Percentiles rank a stretch among this genome's conserved stretches.
phyloP scores from a whole-genome alignment of 2,329 filamentous ascomycete genomes.

The Macrophomina phaseolina region DNA sequence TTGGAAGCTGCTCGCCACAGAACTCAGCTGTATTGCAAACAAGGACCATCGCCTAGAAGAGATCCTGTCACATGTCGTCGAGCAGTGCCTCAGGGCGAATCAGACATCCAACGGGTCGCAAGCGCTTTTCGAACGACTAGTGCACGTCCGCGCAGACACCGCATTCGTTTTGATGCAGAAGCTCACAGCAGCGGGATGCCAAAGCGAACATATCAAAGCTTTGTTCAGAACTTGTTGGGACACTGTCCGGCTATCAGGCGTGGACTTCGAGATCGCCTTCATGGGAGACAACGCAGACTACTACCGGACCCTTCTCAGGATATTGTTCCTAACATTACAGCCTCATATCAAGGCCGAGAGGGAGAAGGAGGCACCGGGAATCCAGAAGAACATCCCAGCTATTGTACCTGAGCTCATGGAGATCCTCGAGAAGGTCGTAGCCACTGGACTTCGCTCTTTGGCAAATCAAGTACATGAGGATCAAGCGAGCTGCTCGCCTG shows the following conservation, averaged over 20 bases:
- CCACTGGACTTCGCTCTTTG: conserved; percentile 79
- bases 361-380: conserved; percentile 21
- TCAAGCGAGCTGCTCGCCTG: conserved; percentile 67
- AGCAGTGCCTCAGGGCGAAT: conserved; percentile 81
- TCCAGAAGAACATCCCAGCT: conserved; percentile 34
- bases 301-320: conserved; percentile 81
- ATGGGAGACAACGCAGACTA: conserved; percentile 67
- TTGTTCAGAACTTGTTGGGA: conserved; percentile 67
- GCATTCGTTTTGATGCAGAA: conserved; percentile 82
- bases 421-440: conserved; percentile 79
- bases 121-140: conserved; percentile 79
- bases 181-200: conserved; percentile 65
- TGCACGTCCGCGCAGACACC: conserved; percentile 77
- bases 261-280: conserved; percentile 66
- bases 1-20: conserved; percentile 87
- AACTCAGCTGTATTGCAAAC: conserved; percentile 72
- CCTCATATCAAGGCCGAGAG: conserved; percentile 55
- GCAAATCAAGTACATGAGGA: conserved; percentile 83
- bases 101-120: conserved; percentile 74
- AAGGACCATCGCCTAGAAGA: conserved; percentile 64
- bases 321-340: conserved; percentile 81
- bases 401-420: conserved; percentile 65
- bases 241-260: conserved; percentile 59
- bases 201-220: conserved; percentile 57
- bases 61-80: conserved; percentile 75